A percentile compares a stretch with the other conserved stretches of the same genome.
Evolutionary conservation across 169 alveolate genomes (phyloP).

Genomic region (Plasmodium inui): DNA sequence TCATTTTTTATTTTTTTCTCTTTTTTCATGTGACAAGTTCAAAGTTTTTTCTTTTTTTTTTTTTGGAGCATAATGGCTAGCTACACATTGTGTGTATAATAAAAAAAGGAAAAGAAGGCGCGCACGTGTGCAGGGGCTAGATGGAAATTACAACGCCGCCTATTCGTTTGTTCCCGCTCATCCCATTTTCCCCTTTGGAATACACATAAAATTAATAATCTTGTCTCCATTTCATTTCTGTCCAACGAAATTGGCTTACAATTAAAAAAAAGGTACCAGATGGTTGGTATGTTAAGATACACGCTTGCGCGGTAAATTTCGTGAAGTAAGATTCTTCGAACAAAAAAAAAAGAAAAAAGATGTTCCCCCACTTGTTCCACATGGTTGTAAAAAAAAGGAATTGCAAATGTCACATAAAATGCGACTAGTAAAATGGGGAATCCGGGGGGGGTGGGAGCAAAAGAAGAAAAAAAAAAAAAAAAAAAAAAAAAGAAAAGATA

Average conservation of each 20-base stretch:
- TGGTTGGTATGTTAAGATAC: background rate
- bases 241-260: background rate
- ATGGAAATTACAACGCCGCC: background rate
- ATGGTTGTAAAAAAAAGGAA: background rate
- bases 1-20: background rate
- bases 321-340: background rate
- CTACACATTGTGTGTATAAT: background rate
- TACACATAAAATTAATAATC: background rate
- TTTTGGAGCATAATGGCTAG: background rate
- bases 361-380: background rate
- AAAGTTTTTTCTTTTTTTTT: conserved; percentile 3
- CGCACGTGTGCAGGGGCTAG: background rate
- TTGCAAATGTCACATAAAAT: background rate
- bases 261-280: conserved; percentile 1
- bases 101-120: too few species aligned
- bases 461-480: conserved; percentile 20
- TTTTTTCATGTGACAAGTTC: background rate
- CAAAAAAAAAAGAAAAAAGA: conserved; percentile 19
- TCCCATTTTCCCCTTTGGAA: background rate
- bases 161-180: background rate
- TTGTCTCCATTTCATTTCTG: background rate
- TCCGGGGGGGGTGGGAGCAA: background rate
- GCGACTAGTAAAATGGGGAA: background rate
- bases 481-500: conserved; percentile 13
- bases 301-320: background rate